Percentiles rank a stretch among this genome's conserved stretches.
These are phyloP conservation scores for Pseudonectria buxi DNA, from an alignment of 2,329 filamentous ascomycete species.

Conservation along the genomic window DNA sequence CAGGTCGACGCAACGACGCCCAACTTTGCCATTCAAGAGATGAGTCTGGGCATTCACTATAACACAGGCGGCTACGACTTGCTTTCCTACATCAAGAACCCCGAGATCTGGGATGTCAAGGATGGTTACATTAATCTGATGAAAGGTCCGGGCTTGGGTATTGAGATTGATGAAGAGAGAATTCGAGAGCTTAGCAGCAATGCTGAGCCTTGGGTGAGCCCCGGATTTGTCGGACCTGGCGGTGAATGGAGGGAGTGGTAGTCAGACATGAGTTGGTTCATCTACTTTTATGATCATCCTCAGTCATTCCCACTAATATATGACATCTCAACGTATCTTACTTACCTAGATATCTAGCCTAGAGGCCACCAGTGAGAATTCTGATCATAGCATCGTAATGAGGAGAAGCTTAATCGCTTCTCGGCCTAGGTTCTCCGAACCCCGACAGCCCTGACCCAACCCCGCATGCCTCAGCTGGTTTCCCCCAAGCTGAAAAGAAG, in stretches of 20 bases:
- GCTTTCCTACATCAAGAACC: slow-evolving; percentile 58
- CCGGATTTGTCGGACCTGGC: slow-evolving; percentile 61
- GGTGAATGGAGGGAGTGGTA: slow-evolving; percentile 64
- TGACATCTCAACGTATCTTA: too few species aligned
- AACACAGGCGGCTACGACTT: slow-evolving; percentile 61
- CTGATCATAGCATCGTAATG: too few species aligned
- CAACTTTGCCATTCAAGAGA: slow-evolving; percentile 71
- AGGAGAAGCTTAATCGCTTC: too few species aligned
- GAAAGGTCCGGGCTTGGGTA: slow-evolving; percentile 57
- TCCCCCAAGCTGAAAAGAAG: too few species aligned
- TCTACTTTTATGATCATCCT: too few species aligned
- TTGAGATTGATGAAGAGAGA: slow-evolving; percentile 64
- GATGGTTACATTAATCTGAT: slow-evolving; percentile 58
- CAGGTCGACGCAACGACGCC: slow-evolving; percentile 55
- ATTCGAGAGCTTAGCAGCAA: slow-evolving; percentile 53
- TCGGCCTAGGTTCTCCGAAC: too few species aligned
- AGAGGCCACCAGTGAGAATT: too few species aligned
- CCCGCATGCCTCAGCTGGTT: too few species aligned
- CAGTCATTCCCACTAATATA: too few species aligned
- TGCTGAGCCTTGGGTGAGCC: slow-evolving; percentile 57
- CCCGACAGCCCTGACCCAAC: too few species aligned
- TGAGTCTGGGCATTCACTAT: slow-evolving; percentile 75
- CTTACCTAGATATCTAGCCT: too few species aligned
- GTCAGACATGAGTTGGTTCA: background rate
- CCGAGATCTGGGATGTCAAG: slow-evolving; percentile 58